Base-by-base conservation (phyloP, 2,329 filamentous ascomycete genomes). In the Claviceps sp. region DNA sequence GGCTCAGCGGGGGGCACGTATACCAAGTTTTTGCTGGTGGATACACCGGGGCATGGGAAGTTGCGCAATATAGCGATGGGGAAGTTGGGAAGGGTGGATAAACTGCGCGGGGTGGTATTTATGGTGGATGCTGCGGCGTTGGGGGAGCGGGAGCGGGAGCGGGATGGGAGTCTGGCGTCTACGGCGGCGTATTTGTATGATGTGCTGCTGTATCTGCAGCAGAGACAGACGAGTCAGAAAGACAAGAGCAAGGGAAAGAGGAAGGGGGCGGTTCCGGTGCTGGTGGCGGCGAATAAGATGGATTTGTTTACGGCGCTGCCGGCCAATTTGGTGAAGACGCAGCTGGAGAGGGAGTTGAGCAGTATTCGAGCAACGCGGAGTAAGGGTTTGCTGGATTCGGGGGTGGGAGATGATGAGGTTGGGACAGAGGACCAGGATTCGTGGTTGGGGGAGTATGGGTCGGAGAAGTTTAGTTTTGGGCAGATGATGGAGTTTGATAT, bases 31-130 rank as follows among this genome's bases (percentile, higher is more conserved):
- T 72, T 86, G 42, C 72, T 97, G 37, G 72, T 87, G 63, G 93
- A 98, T 70, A 97, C 91, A 1, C 93, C 93, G 0, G 93, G 93
- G 41, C 93, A 98, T 71, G 89, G 89, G 61, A 98, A 98, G 71
- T 81, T 98, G 54, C 87, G 93, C 55, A 78, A 81, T 60, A 74
- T 81, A 57, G 82, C 86, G 3, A 73, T 85, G 54, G 67, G 73
- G 43, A 71, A 69, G 50, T 69, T 84, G 26, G 63, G 58, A 53
- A 63, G 57, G 54, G 61, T 61, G 36, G 63, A 69, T 49, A 77
- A 78, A 57, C 71, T 91, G 47, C 78, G 78, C 42, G 90, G 85
- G 18, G 73, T 97, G 50, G 77, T 97, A 49, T 98, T 91, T 66
- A 72, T 96, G 56, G 80, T 95, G n/a, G 93, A 98, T 67, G 86